Evolutionary conservation across 768 basidiomycete genomes (phyloP), one percentile per base, ranked within the genome.

Genomic region (Auricularia sp.): DNA sequence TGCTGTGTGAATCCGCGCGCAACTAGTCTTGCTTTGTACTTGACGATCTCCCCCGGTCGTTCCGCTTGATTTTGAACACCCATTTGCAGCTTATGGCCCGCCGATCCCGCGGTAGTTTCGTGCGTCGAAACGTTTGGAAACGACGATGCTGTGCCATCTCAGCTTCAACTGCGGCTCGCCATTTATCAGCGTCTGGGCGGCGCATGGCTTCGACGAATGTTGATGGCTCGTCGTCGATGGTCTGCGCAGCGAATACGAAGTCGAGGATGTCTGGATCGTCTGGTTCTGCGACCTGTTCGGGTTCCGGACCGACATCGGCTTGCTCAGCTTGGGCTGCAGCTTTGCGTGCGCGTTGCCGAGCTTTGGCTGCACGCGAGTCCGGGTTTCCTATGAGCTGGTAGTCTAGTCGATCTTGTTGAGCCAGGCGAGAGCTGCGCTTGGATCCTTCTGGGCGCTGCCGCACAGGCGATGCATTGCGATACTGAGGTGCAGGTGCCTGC

Each of bases 121-220:
- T 66, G 16, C 64, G 47, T 1, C 66, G 67, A 5, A 73, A 74
- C 65, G 5, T 67, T 42, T 58, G 70, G 74, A 3, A 71, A 69
- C 66, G 61, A 3, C 54, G 29, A 0, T 74, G 64, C 4, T 67
- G 66, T 0, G 12, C 16, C 14, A 72, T 66, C 51, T 76, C 72
- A 1, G 71, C 68, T 12, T 66, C 10, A 23, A 71, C 64, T 2
- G 72, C 73, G 2, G 65, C 53, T 2, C 16, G 59, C 74, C 72
- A 75, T 29, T 71, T 39, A 0, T 61, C 63, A 1, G 65, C 62
- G 34, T 70, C 68, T 0, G 68, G 69, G 3, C 64, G 64, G 0
- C 47, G 53, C 63, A 72, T 66, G 5, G 72, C 72, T 16, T 73
- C 70, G 0, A 36, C 29, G 29, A 64, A 69, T 0, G 66, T 66